Evolutionary conservation across 495 filamentous ascomycete genomes (phyloP).

Genomic region (Podospora sp.): DNA sequence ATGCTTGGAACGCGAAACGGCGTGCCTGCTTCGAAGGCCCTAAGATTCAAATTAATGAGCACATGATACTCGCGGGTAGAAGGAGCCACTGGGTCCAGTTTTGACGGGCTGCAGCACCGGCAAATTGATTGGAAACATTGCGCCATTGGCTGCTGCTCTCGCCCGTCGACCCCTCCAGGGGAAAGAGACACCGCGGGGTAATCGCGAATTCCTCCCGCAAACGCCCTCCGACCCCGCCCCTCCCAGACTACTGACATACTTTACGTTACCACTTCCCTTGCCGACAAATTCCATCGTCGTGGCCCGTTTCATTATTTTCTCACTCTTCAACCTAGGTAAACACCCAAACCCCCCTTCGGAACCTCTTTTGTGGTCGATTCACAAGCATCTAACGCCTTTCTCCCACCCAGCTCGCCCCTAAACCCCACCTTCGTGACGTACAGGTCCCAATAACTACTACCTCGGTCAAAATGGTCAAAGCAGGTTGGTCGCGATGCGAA

Average conservation of each 20-base stretch:
- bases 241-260: background rate
- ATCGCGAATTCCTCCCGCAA: background rate
- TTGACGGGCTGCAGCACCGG: background rate
- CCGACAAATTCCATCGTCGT: background rate
- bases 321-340: background rate
- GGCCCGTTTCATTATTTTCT: slow-evolving; percentile 1
- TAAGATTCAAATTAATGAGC: background rate
- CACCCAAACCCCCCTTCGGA: background rate
- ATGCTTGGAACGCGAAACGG: background rate
- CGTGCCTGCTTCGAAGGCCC: background rate
- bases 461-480: slow-evolving; percentile 77
- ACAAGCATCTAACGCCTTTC: slow-evolving; percentile 18
- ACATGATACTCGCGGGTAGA: background rate
- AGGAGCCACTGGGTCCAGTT: background rate
- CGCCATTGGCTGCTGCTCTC: background rate
- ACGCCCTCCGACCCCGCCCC: background rate
- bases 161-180: background rate
- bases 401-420: slow-evolving; percentile 24
- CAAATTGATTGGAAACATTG: background rate
- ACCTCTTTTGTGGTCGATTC: background rate
- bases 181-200: background rate
- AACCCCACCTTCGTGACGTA: slow-evolving; percentile 26
- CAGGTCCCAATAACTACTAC: slow-evolving; percentile 8
- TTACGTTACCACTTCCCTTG: background rate
- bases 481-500: slow-evolving; percentile 58